Conservation (phyloP, 129 eudicot genomes). For the Tanacetum coccineum region DNA sequence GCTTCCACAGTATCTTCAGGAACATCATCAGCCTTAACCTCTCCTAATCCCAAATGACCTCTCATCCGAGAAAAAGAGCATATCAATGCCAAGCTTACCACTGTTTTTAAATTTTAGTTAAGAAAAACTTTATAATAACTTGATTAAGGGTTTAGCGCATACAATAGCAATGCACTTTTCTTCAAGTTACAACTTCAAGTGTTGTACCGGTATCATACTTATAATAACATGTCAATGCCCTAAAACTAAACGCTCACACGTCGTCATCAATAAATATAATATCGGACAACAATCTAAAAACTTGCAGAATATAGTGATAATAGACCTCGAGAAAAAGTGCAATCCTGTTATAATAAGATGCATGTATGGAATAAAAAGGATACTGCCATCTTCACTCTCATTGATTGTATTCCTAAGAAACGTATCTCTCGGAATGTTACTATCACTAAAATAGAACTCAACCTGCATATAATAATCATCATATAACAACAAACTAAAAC, state of each 20-base stretch:
- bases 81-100: slow-evolving; percentile 88
- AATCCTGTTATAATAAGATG: too few relatives aligned
- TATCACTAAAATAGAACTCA: slow-evolving; percentile 92
- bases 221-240: too few relatives aligned
- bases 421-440: slow-evolving; percentile 84
- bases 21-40: slow-evolving; percentile 63
- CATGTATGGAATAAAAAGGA: slow-evolving; percentile 35
- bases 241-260: too few relatives aligned
- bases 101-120: slow-evolving; percentile 43
- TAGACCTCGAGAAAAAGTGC: too few relatives aligned
- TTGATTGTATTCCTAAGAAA: slow-evolving; percentile 54
- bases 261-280: too few relatives aligned
- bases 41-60: slow-evolving; percentile 68
- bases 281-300: too few relatives aligned
- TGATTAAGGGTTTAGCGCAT: background rate
- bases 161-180: background rate
- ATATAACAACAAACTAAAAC: background rate
- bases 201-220: too few relatives aligned
- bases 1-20: slow-evolving; percentile 70
- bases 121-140: slow-evolving; percentile 31
- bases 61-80: slow-evolving; percentile 93
- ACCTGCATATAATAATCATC: slow-evolving; percentile 58
- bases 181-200: too few relatives aligned
- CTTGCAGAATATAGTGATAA: too few relatives aligned
- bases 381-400: slow-evolving; percentile 78